Evolutionary conservation across 2,329 filamentous ascomycete species (phyloP).

Genomic region (Aureobasidium sp.): DNA sequence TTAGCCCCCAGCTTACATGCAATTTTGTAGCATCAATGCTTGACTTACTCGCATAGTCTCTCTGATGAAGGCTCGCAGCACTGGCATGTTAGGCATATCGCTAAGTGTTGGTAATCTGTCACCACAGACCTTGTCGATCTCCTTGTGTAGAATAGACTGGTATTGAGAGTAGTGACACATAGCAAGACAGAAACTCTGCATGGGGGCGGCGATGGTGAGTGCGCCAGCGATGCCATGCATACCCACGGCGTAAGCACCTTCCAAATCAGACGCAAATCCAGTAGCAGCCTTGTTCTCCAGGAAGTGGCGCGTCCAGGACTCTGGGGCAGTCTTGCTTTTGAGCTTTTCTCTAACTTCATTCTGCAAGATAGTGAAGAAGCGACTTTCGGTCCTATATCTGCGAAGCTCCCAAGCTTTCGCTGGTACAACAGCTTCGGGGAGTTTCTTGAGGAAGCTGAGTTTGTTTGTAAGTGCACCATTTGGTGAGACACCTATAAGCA

Average conservation of each 20-base stretch:
- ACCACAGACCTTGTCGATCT: conserved; percentile 51
- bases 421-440: conserved; percentile 37
- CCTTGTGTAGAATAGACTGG: conserved; percentile 42
- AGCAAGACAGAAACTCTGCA: conserved; percentile 42
- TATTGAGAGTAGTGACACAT: conserved; percentile 40
- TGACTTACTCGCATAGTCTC: conserved; percentile 33
- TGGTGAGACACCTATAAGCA: conserved; percentile 40
- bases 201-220: conserved; percentile 40
- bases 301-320: conserved; percentile 39
- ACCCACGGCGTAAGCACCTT: conserved; percentile 40
- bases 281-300: conserved; percentile 34
- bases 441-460: conserved; percentile 38
- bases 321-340: conserved; percentile 24
- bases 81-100: conserved; percentile 47
- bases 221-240: conserved; percentile 43
- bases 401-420: conserved; percentile 40
- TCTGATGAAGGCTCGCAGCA: conserved; percentile 49
- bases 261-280: conserved; percentile 37
- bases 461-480: conserved; percentile 41
- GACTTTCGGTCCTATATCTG: conserved; percentile 36
- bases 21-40: background rate
- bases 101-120: conserved; percentile 45
- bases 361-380: conserved; percentile 40
- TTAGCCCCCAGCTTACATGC: background rate
- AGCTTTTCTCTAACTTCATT: conserved; percentile 33